These are phyloP conservation scores for Stemphylium beticola DNA, from an alignment of 2,329 filamentous ascomycete genomes.

Conservation along the genomic window DNA sequence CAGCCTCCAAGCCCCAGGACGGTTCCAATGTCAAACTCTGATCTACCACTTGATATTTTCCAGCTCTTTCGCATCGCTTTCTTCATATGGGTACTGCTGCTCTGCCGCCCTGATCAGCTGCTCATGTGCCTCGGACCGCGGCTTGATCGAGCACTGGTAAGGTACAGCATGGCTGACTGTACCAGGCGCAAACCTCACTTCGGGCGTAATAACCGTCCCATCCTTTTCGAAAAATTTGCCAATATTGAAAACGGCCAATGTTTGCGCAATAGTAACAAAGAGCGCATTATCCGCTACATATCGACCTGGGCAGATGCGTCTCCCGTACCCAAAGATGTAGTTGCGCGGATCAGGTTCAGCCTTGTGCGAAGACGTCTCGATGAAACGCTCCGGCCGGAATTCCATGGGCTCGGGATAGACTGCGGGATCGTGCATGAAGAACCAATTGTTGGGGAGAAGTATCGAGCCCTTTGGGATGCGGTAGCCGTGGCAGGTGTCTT, in stretches of 20 bases:
- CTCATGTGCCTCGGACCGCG: constrained; percentile 40
- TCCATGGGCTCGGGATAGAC: constrained; percentile 45
- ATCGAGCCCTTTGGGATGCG: constrained; percentile 51
- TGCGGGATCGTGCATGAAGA: constrained; percentile 49
- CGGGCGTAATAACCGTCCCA: not conserved
- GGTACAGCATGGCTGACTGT: constrained; percentile 47
- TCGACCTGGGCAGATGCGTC: constrained; percentile 52
- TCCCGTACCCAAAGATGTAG: constrained; percentile 49
- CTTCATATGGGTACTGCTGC: constrained; percentile 41
- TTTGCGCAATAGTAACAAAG: constrained; percentile 52
- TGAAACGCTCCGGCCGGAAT: constrained; percentile 55
- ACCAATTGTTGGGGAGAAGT: constrained; percentile 50
- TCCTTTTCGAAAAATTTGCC: not conserved
- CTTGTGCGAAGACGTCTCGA: constrained; percentile 34
- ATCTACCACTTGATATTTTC: not conserved
- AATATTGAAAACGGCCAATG: constrained; percentile 57
- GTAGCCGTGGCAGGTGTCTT: constrained; percentile 48
- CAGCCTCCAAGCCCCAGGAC: no score
- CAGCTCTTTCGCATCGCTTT: constrained; percentile 41
- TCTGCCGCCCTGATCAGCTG: constrained; percentile 41
- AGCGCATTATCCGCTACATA: constrained; percentile 52
- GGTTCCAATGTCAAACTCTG: not conserved
- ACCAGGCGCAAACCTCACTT: constrained; percentile 27
- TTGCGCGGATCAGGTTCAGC: constrained; percentile 49
- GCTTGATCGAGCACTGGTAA: constrained; percentile 40